Evolutionary conservation across 768 basidiomycete genomes (phyloP), one percentile per base, ranked within the genome.

Genomic region (Goffeauzyma gilvescens): DNA sequence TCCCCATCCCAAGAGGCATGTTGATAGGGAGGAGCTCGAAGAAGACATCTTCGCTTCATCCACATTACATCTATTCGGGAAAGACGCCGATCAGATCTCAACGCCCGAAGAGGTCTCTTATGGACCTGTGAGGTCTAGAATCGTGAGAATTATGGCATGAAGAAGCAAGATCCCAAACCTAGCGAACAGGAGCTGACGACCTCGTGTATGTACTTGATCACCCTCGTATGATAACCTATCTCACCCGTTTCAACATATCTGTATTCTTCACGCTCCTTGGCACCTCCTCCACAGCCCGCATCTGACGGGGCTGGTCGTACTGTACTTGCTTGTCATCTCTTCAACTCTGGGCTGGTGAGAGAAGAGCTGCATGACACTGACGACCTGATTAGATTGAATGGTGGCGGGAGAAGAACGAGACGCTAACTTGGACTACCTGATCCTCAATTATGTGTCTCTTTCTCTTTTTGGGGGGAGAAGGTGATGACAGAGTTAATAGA

Each of bases 401-500:
- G 10, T 34, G 42, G 27, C 3, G n/a, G n/a, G n/a, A n/a, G n/a
- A n/a, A n/a, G n/a, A n/a, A n/a, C n/a, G n/a, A n/a, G n/a, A n/a
- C n/a, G n/a, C n/a, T n/a, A n/a, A n/a, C n/a, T n/a, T n/a, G n/a
- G n/a, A n/a, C n/a, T n/a, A n/a, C n/a, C n/a, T 17, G 2, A 20
- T 20, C 5, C n/a, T 4, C 13, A 6, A 18, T 9, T 3, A 15
- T 35, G 34, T 15, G n/a, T 10, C 22, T 21, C 17, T n/a, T 13
- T 17, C 22, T 10, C 5, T 18, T 20, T 21, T 15, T 17, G 3
- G 6, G 17, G 23, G n/a, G n/a, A 35, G 20, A 35, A 47, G 46
- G 46, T 47, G 6, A 47, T 47, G 46, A 26, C 46, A 26, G 46
- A 47, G 32, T 24, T 41, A 41, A 34, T 47, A 20, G 46, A 47